Conservation (phyloP, 2,329 filamentous ascomycete genomes). For the Neofusicoccum ribis region DNA sequence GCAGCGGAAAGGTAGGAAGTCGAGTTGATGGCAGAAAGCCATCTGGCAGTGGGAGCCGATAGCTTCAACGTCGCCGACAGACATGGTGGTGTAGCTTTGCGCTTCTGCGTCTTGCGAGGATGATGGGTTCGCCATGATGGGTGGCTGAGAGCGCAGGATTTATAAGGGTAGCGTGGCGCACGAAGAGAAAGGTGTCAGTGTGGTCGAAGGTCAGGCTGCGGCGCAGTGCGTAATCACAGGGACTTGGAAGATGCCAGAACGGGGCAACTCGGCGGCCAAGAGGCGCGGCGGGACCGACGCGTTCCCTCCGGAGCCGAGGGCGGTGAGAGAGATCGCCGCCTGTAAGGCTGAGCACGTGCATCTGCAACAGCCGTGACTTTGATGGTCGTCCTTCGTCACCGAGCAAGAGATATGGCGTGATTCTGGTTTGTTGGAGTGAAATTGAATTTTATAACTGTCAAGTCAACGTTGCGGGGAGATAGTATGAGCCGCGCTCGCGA, state of each 20-base stretch:
- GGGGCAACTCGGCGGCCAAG: slow-evolving; percentile 4
- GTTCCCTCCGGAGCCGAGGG: background rate
- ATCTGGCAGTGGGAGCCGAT: slow-evolving; percentile 91
- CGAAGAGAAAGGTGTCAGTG: background rate
- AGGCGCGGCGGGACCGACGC: background rate
- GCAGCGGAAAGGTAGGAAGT: slow-evolving; percentile 94
- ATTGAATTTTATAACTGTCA: no score
- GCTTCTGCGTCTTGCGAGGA: slow-evolving; percentile 33
- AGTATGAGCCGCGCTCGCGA: no score
- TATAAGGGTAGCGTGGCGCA: slow-evolving; percentile 15
- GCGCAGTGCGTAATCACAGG: slow-evolving; percentile 16
- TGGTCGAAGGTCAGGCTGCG: background rate
- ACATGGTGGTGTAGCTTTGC: slow-evolving; percentile 68
- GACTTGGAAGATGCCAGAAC: slow-evolving; percentile 19
- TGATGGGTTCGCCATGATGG: background rate
- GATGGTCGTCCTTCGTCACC: no score
- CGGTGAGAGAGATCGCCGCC: slow-evolving; percentile 7
- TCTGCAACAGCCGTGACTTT: no score
- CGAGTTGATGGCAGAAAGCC: slow-evolving; percentile 88
- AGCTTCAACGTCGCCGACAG: slow-evolving; percentile 74
- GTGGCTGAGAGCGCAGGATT: background rate
- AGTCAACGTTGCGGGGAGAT: no score
- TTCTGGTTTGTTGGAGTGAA: no score
- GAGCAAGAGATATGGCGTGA: no score
- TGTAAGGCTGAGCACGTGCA: slow-evolving; percentile 14